Conservation (phyloP, 371 early-diverging fungal species). For the Mortierella sp. region DNA sequence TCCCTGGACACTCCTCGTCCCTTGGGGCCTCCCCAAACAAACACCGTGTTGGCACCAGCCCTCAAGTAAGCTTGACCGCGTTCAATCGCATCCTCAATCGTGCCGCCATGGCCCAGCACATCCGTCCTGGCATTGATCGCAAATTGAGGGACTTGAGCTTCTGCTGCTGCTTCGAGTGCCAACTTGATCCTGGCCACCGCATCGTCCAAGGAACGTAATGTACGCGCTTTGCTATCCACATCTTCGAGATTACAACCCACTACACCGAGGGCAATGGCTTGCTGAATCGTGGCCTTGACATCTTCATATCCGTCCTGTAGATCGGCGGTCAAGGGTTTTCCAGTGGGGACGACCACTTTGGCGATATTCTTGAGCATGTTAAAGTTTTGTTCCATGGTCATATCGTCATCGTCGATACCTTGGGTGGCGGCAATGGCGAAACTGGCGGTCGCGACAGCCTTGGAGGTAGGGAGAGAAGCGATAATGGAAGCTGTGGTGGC, state of each 20-base stretch:
- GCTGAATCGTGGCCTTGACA: constrained; percentile 27
- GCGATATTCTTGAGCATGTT: constrained; percentile 36
- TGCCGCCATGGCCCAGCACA: constrained; percentile 27
- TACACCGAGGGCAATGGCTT: constrained; percentile 29
- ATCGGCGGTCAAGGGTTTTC: constrained; percentile 29
- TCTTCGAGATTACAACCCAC: constrained; percentile 49
- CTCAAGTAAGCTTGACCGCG: constrained; percentile 49
- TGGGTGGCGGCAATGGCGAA: constrained; percentile 33
- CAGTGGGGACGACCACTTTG: constrained; percentile 15
- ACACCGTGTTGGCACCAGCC: constrained; percentile 54
- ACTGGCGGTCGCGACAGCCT: constrained; percentile 42
- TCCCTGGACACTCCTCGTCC: constrained; percentile 33
- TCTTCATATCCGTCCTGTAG: constrained; percentile 47
- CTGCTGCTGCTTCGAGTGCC: constrained; percentile 33
- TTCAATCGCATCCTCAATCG: constrained; percentile 44
- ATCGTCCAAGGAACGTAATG: constrained; percentile 30
- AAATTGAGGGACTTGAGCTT: constrained; percentile 50
- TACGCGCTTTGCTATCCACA: constrained; percentile 16
- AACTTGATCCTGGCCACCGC: constrained; percentile 29
- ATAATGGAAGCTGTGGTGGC: constrained; percentile 34
- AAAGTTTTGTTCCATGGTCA: constrained; percentile 30
- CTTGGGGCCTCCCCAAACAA: constrained; percentile 46
- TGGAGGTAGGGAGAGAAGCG: constrained; percentile 26
- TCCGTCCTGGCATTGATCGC: constrained; percentile 56
- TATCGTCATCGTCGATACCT: constrained; percentile 35